Percentiles rank a stretch among this genome's conserved stretches.
Conservation (phyloP, 2,329 filamentous ascomycete species). For the Stagonosporopsis tanaceti region DNA sequence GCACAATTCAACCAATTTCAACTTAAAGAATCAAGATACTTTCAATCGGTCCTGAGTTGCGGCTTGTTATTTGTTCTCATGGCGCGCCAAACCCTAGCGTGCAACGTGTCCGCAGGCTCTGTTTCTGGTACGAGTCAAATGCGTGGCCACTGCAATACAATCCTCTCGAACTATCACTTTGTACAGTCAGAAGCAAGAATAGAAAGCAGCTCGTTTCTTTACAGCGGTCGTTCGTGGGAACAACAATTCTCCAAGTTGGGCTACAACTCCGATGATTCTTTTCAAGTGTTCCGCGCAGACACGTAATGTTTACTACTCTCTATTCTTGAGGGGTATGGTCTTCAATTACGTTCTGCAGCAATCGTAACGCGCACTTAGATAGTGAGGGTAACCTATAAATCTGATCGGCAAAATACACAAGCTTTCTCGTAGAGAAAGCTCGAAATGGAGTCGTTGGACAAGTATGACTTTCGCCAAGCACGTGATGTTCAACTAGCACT, state of each 20-base stretch:
- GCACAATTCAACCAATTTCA: conserved; percentile 3
- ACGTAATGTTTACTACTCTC: too few relatives aligned
- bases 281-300: too few relatives aligned
- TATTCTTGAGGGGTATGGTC: too few relatives aligned
- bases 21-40: not conserved
- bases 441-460: conserved; percentile 3
- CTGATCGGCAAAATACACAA: too few relatives aligned
- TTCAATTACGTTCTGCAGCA: too few relatives aligned
- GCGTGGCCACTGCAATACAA: not conserved
- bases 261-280: too few relatives aligned
- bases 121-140: not conserved
- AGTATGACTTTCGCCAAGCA: conserved; percentile 15
- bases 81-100: not conserved
- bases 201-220: too few relatives aligned
- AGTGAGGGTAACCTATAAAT: too few relatives aligned
- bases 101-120: not conserved
- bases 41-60: conserved; percentile 1
- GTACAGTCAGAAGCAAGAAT: not conserved
- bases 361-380: too few relatives aligned
- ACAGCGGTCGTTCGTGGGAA: too few relatives aligned
- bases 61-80: not conserved
- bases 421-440: not conserved
- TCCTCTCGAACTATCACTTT: conserved; percentile 2
- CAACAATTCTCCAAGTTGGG: too few relatives aligned
- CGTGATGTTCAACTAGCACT: conserved; percentile 15